A percentile compares a stretch with the other conserved stretches of the same genome.
These are phyloP conservation scores for Coccomyxa sp. DNA, from an alignment of 139 green algal genomes.

Conservation along the genomic window DNA sequence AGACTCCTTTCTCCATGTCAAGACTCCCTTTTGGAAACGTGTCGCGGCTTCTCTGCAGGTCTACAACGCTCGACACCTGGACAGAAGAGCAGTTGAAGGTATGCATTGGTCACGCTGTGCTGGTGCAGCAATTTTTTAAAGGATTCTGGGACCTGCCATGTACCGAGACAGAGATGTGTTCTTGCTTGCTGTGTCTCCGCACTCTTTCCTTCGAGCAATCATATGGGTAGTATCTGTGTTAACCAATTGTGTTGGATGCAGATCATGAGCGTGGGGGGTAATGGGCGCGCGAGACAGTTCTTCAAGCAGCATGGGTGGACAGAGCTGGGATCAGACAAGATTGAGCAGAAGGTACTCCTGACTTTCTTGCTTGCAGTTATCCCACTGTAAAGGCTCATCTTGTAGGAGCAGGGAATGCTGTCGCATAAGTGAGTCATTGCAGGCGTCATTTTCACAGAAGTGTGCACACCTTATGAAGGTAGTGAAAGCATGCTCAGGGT, in stretches of 20 bases:
- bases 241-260: conserved; percentile 14
- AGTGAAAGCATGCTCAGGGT: neutral
- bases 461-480: no score
- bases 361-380: neutral
- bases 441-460: neutral
- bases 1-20: no score
- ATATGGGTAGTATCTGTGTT: neutral
- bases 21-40: no score
- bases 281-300: conserved; percentile 81
- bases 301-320: conserved; percentile 99
- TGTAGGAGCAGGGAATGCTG: no score
- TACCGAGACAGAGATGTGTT: no score
- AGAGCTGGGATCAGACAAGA: conserved; percentile 86
- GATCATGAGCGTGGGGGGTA: conserved; percentile 86
- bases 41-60: no score
- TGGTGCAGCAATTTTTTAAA: neutral
- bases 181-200: neutral
- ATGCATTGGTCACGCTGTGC: neutral
- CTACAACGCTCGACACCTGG: conserved; percentile 93
- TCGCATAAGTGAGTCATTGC: no score
- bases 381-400: no score
- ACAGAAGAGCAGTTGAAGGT: conserved; percentile 92
- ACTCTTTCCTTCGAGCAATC: neutral
- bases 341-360: conserved; percentile 88
- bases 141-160: neutral